These are phyloP conservation scores for Fusarium globosum DNA, from an alignment of 2,329 filamentous ascomycete genomes.

Conservation along the genomic window DNA sequence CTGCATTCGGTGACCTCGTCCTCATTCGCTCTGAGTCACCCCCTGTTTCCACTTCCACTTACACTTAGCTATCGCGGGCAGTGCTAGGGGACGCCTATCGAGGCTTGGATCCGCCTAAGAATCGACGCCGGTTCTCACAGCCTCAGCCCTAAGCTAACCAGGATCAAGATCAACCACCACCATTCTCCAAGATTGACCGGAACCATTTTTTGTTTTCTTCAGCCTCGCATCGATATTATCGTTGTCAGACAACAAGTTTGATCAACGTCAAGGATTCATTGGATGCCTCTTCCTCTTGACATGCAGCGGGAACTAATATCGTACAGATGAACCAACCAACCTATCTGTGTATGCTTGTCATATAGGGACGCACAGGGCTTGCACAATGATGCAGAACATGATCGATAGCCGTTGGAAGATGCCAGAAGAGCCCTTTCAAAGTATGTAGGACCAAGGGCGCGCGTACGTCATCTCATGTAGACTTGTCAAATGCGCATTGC, in stretches of 20 bases:
- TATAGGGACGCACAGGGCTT: conserved; percentile 14
- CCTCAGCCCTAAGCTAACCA: conserved; percentile 29
- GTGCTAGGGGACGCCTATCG: conserved; percentile 32
- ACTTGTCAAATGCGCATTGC: background rate
- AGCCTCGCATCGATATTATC: conserved; percentile 38
- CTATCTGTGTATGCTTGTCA: conserved; percentile 15
- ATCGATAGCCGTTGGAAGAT: background rate
- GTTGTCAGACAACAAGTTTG: background rate
- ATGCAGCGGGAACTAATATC: conserved; percentile 42
- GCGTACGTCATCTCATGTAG: conserved; percentile 5
- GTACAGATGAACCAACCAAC: conserved; percentile 13
- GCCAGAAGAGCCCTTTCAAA: conserved; percentile 2
- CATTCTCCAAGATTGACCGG: background rate
- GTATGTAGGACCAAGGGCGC: conserved; percentile 22
- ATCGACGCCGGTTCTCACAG: conserved; percentile 31
- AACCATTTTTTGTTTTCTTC: conserved; percentile 9
- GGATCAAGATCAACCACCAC: conserved; percentile 1
- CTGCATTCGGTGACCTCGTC: conserved; percentile 21
- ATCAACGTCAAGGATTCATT: conserved; percentile 36
- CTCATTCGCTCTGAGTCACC: conserved; percentile 25
- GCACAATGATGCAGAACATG: background rate
- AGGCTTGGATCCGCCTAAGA: conserved; percentile 34
- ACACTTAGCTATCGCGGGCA: conserved; percentile 12
- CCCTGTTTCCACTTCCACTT: background rate
- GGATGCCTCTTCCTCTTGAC: conserved; percentile 42